Base-by-base conservation (phyloP, 768 basidiomycete genomes). In the Panellus pusillus region DNA sequence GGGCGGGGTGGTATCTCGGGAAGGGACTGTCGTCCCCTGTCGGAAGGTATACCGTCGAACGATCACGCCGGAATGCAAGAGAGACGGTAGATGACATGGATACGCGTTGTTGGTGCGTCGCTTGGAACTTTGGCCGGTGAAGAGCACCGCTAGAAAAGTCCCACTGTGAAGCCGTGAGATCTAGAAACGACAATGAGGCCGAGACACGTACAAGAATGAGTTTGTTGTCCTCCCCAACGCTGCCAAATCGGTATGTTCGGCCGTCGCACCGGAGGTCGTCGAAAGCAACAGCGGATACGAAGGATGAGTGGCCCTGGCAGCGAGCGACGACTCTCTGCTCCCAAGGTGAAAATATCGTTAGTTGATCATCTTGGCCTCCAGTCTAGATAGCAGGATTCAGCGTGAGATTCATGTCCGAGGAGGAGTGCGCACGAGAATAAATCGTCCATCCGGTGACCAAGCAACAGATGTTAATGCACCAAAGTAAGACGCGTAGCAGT, bases 191-290 rank as follows among this genome's bases (percentile, higher is more conserved):
- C 3, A 54, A 50, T 32, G 6, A 53, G 15, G 51, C 19, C 14
- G 24, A 35, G 20, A 46, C 17, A 68, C 82, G 49, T 66, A 94
- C 94, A 60, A 98, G 66, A 40, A 97, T 89, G 5, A 99, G 65
- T 67, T 95, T 95, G 67, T 95, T 97, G 63, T 99, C 97, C 68
- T 98, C 96, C 15, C 94, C 97, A 3, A 98, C 93, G 64, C 92
- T 95, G 2, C 89, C 93, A 64, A 99, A 98, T 8, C 96, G 82
- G 65, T 98, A 96, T 38, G 93, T 92, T 31, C 94, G 79, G 27
- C 89, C 88, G 61, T 95, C 92, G 61, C 91, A 91, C 17, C 89
- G 82, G 28, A 85, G 74, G n/a, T 88, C 86, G 67, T 99, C 97
- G 66, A 98, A 98, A 2, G 89, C 87, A 15, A 98, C 80, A 11